These are phyloP conservation scores for Magnusiomyces clavatus DNA, from an alignment of 1,139 yeast species.

Conservation along the genomic window DNA sequence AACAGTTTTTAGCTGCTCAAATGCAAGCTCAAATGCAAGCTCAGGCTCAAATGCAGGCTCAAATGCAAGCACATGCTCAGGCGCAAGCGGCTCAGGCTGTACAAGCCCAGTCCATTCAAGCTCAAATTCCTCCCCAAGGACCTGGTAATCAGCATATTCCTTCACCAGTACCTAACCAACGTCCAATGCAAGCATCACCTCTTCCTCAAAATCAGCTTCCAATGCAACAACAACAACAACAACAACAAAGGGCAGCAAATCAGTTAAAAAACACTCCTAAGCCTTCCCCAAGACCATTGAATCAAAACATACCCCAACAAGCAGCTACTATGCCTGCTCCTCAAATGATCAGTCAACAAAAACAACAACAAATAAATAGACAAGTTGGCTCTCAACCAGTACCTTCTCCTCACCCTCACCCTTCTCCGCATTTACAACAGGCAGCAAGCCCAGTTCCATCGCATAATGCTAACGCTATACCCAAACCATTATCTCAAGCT, in stretches of 20 bases:
- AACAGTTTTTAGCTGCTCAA: neutral
- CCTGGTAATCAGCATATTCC: neutral
- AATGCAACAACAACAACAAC: neutral
- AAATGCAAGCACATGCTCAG: constrained; percentile 1
- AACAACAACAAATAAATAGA: neutral
- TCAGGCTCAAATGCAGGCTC: neutral
- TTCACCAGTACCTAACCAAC: neutral
- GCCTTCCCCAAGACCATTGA: constrained; percentile 2
- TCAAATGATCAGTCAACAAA: neutral
- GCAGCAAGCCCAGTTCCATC: neutral
- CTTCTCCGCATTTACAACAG: neutral
- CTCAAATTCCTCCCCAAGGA: neutral
- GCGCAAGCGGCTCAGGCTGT: constrained; percentile 2
- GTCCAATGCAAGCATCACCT: neutral
- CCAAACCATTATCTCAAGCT: neutral
- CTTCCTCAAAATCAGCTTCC: neutral
- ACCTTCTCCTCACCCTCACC: neutral
- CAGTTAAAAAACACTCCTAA: constrained; percentile 1
- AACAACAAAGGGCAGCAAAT: neutral
- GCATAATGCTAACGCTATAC: neutral
- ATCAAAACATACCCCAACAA: neutral
- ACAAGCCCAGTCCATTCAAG: neutral
- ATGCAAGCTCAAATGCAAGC: neutral
- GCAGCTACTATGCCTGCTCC: neutral
- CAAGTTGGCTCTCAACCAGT: too few species aligned